Base-by-base conservation (phyloP, 768 basidiomycete genomes). In the Pulveroboletus sp. region DNA sequence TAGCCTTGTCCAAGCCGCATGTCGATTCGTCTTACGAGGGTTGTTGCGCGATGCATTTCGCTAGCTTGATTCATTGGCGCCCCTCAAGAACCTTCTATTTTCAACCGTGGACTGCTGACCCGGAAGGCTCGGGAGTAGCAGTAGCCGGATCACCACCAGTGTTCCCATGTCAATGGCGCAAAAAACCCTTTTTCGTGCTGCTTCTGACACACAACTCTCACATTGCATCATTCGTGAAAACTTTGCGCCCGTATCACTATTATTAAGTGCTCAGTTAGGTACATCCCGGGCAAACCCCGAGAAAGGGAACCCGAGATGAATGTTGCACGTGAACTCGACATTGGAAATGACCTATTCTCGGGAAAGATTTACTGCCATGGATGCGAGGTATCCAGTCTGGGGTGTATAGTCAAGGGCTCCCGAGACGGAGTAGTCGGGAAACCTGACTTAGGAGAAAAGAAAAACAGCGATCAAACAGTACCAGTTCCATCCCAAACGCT, bases 341-440 rank as follows among this genome's bases (percentile, higher is more conserved):
- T 58, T 55, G 59, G 50, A 53, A 58, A 55, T 63, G 23, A 4
- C 17, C 51, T 50, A 52, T 47, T 62, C 50, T 48, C 45, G 50
- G 56, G 40, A 34, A 20, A 35, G 47, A 58, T 59, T 57, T 58
- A 36, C 46, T 59, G 46, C 26, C 52, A 49, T 59, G 45, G 42
- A 38, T 4, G 34, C 47, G 30, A 37, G 16, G 29, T 59, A 20
- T 27, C 39, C 42, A 31, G 20, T 46, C 29, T 29, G 41, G 41
- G 32, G 30, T 27, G 2, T 2, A 39, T 20, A 19, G 14, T 29
- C 27, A 29, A 29, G 27, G n/a, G n/a, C n/a, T n/a, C n/a, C n/a
- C n/a, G n/a, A n/a, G n/a, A n/a, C n/a, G n/a, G n/a, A n/a, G n/a
- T n/a, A n/a, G n/a, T n/a, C n/a, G n/a, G n/a, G n/a, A n/a, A n/a